Evolutionary conservation across 176 grass and related monocot species (phyloP), one percentile per base, ranked within the genome.

Genomic region (Phoenix roebelenii): DNA sequence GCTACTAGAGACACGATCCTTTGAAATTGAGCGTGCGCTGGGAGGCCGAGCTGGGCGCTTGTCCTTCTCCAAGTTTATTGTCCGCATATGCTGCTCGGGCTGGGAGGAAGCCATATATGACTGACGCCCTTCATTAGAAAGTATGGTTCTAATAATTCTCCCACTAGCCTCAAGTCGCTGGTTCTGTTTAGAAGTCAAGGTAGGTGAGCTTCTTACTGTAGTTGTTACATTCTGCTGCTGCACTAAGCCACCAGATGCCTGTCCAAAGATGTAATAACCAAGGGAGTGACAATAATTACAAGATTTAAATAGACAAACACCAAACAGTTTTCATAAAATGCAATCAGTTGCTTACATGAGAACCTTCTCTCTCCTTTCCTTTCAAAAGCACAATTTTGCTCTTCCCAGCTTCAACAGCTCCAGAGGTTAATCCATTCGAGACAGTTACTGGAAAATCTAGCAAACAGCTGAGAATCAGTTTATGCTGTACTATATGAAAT

Each of bases 341-440:
- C 28, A 79, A 18, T 22, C 16, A 23, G 52, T 54, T 48, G 61
- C 65, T 77, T 89, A 92, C 94, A 69, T 84, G 83, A 61, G 66
- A 79, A 83, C 73, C 67, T 74, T 81, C 79, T 74, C 71, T 98
- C 59, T 77, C 73, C 76, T 79, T 92, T 58, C 73, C 73, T 88
- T 89, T 98, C 76, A 98, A 54, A 70, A 98, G 79, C 62, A 93
- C 50, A 70, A 92, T 68, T 93, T 80, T 98, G 61, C 71, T 76
- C 58, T 77, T 98, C 76, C 76, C 83, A 68, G 63, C 64, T 19
- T 77, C 74, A 58, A 57, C 66, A 68, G 63, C 60, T 19, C 80
- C 73, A 74, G 66, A 72, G 22, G 48, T 59, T 56, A 74, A 61
- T n/a, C 76, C 78, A 70, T 69, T 81, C 63, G 65, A 74, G 60